These are phyloP conservation scores for Mycena chlorophos DNA, from an alignment of 768 basidiomycete species.

Conservation along the genomic window DNA sequence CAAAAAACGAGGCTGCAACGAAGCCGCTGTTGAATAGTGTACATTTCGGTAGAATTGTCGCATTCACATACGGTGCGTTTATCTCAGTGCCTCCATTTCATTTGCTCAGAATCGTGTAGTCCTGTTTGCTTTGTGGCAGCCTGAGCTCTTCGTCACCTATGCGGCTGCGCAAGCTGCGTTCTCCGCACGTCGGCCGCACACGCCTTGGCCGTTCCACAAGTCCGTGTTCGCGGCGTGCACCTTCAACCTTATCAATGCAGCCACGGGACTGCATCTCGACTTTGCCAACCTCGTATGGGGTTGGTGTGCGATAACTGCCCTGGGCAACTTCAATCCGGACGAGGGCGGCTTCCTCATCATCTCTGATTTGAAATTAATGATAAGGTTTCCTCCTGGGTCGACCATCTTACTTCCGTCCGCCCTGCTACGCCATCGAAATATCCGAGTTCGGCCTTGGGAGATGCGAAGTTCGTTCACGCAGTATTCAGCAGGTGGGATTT, in stretches of 20 bases:
- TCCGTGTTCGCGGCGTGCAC: conserved; percentile 25
- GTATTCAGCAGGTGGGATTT: conserved; percentile 27
- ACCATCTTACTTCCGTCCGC: conserved; percentile 32
- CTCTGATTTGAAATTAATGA: conserved; percentile 25
- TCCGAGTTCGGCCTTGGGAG: conserved; percentile 18
- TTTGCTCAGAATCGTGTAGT: no score
- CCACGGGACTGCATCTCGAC: conserved; percentile 28
- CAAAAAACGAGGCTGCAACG: no score
- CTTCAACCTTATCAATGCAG: conserved; percentile 28
- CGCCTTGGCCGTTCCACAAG: no score
- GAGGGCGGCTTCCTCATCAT: conserved; percentile 34
- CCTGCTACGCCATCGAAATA: conserved; percentile 26
- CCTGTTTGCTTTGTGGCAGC: no score
- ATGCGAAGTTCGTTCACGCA: conserved; percentile 25
- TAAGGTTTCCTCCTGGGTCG: conserved; percentile 26
- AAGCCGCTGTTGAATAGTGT: no score
- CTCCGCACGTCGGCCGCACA: no score
- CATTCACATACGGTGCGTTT: no score
- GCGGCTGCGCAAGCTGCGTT: no score
- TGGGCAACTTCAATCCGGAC: conserved; percentile 28
- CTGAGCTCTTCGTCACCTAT: no score
- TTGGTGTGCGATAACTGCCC: conserved; percentile 31
- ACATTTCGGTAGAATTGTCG: no score
- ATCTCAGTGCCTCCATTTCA: no score
- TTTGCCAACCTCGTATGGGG: conserved; percentile 31